phyloP scores from a whole-genome alignment of 1,284 basidiomycete species.

The Ustilago loliicola region DNA sequence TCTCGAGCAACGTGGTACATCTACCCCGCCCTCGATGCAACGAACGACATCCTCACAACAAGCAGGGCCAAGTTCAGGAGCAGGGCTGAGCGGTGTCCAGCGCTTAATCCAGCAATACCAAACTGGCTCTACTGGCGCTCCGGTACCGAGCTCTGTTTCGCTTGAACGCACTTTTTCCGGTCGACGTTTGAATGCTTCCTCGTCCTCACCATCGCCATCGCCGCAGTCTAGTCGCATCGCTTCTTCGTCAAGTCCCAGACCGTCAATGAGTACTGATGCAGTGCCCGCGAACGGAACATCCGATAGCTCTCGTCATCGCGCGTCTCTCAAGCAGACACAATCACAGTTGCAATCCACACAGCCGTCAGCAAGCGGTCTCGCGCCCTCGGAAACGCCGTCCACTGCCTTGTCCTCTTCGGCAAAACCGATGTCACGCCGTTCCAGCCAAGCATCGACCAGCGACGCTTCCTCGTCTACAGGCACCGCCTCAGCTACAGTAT shows the following conservation, averaged over 20 bases:
- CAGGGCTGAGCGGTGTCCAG: constrained; percentile 38
- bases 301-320: neutral
- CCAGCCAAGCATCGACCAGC: constrained; percentile 2
- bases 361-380: constrained; percentile 2
- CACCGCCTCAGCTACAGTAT: neutral
- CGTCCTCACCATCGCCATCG: constrained; percentile 1
- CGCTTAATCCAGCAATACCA: constrained; percentile 49
- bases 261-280: neutral
- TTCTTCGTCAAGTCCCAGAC: neutral
- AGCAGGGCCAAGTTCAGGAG: neutral
- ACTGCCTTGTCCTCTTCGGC: constrained; percentile 4
- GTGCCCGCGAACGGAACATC: neutral
- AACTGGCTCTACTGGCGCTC: constrained; percentile 10
- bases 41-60: constrained; percentile 13
- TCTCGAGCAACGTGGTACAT: constrained; percentile 14
- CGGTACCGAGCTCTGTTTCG: constrained; percentile 12
- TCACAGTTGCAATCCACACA: constrained; percentile 4
- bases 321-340: constrained; percentile 1
- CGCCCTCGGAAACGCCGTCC: neutral
- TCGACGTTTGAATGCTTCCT: constrained; percentile 10
- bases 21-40: constrained; percentile 14
- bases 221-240: constrained; percentile 11
- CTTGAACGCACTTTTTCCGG: constrained; percentile 19
- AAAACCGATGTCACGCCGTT: constrained; percentile 9
- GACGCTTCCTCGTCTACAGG: constrained; percentile 2